Evolutionary conservation across 2,329 filamentous ascomycete genomes (phyloP), one percentile per base, ranked within the genome.

Genomic region (Aspergillus candidus): DNA sequence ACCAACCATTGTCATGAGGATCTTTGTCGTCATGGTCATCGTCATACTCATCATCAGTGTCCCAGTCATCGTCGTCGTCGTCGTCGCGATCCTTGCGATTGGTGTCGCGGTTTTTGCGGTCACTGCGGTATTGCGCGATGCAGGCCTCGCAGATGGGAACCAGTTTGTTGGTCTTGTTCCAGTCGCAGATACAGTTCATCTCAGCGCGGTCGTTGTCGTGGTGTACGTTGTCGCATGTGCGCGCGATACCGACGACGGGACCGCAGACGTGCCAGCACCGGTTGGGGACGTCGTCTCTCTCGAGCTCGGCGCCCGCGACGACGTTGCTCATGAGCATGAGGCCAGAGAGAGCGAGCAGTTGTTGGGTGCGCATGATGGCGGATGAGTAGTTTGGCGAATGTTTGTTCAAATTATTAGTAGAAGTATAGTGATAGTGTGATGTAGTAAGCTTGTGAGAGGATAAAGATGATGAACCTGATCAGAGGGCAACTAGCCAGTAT

Each of bases 121-220:
- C 46, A 27, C 45, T 42, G 18, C 51, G 49, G 40, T 58, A 54
- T 37, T 62, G 47, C n/a, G 57, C 50, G 14, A 63, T 63, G 30
- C 61, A 63, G 29, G 60, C 61, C n/a, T 60, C 58, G 31, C 61
- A 63, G 32, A 58, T 50, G 4, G 61, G 60, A 12, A 63, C 46
- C n/a, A 55, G 47, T 6, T 47, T 57, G n/a, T 50, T 44, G 8
- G 58, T 58, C 17, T 48, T 38, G 10, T 51, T 44, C 58, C 54
- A 60, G 35, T 59, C 42, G 35, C 61, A 62, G 35, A 62, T 57
- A 32, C 60, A 62, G 13, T 55, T 30, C 29, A 59, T 46, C 31
- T 63, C 58, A 27, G 53, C 53, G 8, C 42, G 41, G 43, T 61
- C 54, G 35, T 52, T 49, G 38, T 62, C 51, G 36, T 56, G 33